These are phyloP conservation scores for Multifurca ochricompacta DNA, from an alignment of 768 basidiomycete genomes.

Conservation along the genomic window DNA sequence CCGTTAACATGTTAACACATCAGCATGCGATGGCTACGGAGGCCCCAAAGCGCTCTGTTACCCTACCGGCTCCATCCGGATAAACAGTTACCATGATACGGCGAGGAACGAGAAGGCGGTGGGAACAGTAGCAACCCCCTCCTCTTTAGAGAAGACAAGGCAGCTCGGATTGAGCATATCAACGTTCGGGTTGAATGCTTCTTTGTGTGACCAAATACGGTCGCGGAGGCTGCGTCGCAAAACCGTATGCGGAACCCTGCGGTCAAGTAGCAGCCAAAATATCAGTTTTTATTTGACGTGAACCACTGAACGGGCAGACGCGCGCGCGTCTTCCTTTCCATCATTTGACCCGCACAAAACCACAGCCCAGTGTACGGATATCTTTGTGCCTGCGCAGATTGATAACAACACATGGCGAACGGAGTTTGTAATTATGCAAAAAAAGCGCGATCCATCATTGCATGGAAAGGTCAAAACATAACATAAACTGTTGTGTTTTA, in stretches of 20 bases:
- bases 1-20: background rate
- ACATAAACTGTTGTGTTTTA: too few species aligned
- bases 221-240: background rate
- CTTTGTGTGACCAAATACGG: background rate
- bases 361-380: background rate
- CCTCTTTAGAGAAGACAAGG: background rate
- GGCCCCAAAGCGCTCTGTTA: background rate
- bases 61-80: slow-evolving; percentile 1
- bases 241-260: background rate
- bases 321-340: background rate
- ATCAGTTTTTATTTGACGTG: slow-evolving; percentile 14
- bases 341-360: background rate
- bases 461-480: background rate
- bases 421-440: slow-evolving; percentile 6
- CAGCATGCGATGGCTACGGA: slow-evolving; percentile 7
- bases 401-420: slow-evolving; percentile 14
- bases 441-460: background rate
- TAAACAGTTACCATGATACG: background rate
- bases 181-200: background rate
- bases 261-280: background rate
- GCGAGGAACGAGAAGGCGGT: background rate
- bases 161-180: background rate
- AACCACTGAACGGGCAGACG: too few species aligned
- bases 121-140: background rate
- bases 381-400: background rate